Conservation (phyloP, 2,329 filamentous ascomycete genomes). For the Juglanconis sp. region DNA sequence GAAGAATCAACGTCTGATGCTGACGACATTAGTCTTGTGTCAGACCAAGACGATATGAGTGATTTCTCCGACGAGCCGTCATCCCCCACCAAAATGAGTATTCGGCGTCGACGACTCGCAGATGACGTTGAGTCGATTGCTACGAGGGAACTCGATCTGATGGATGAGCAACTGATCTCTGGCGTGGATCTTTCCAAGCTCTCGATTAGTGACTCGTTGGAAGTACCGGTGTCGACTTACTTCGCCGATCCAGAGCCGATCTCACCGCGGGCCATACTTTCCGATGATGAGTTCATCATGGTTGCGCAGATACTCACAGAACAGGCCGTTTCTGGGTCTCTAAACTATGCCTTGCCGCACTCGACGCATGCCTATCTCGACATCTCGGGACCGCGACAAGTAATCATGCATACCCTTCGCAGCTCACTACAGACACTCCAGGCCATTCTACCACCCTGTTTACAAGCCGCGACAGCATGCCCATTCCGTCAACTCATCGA, state of each 20-base stretch:
- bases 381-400: conserved; percentile 29
- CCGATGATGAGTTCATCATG: conserved; percentile 61
- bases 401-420: conserved; percentile 41
- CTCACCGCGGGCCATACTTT: conserved; percentile 40
- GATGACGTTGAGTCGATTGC: conserved; percentile 53
- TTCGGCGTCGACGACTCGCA: conserved; percentile 41
- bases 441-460: conserved; percentile 40
- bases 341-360: conserved; percentile 32
- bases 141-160: conserved; percentile 44
- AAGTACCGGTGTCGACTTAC: conserved; percentile 50
- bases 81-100: conserved; percentile 48
- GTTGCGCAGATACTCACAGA: conserved; percentile 70
- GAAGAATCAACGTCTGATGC: conserved; percentile 42
- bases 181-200: conserved; percentile 48
- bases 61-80: conserved; percentile 47
- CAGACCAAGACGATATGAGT: conserved; percentile 55
- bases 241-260: conserved; percentile 59
- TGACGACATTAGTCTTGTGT: conserved; percentile 49
- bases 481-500: conserved; percentile 51
- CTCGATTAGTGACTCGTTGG: conserved; percentile 45
- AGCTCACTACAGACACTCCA: conserved; percentile 48
- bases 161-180: conserved; percentile 45
- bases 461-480: conserved; percentile 40
- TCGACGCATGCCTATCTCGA: neutral
- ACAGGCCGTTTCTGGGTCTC: conserved; percentile 56